Evolutionary conservation across 805 yeast species (phyloP).

Genomic region (Barnettozyma sp.): DNA sequence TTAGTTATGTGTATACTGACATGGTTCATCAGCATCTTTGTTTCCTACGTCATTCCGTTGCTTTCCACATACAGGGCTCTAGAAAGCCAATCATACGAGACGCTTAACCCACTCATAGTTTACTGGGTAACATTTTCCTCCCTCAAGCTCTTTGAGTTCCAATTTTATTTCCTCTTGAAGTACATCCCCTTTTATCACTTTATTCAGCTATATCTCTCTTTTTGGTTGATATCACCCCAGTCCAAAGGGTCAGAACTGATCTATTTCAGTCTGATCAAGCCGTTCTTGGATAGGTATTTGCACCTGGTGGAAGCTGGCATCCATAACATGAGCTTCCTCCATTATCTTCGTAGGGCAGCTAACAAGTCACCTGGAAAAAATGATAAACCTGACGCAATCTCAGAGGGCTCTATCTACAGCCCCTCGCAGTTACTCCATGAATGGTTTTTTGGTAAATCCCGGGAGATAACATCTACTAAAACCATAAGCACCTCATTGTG

Average conservation of each 20-base stretch:
- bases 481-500: slow-evolving; percentile 1
- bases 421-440: not conserved
- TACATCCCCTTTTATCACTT: slow-evolving; percentile 52
- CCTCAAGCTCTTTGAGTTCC: slow-evolving; percentile 33
- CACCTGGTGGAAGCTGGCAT: slow-evolving; percentile 25
- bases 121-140: slow-evolving; percentile 63
- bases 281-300: slow-evolving; percentile 33
- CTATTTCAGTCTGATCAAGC: slow-evolving; percentile 32
- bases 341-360: no score
- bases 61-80: slow-evolving; percentile 56
- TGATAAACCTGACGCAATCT: no score
- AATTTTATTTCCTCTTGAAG: slow-evolving; percentile 37
- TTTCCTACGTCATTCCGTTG: slow-evolving; percentile 50
- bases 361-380: no score
- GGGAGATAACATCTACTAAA: not conserved
- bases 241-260: slow-evolving; percentile 39
- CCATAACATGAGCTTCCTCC: slow-evolving; percentile 3
- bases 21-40: slow-evolving; percentile 23
- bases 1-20: no score
- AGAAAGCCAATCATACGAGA: slow-evolving; percentile 27
- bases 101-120: slow-evolving; percentile 40
- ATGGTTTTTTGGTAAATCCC: not conserved
- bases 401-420: not conserved
- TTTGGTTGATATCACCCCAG: slow-evolving; percentile 57
- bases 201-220: slow-evolving; percentile 38